Percentiles rank a stretch among this genome's conserved stretches.
phyloP scores from a whole-genome alignment of 768 basidiomycete species.

The Rhizopogon roseolus region DNA sequence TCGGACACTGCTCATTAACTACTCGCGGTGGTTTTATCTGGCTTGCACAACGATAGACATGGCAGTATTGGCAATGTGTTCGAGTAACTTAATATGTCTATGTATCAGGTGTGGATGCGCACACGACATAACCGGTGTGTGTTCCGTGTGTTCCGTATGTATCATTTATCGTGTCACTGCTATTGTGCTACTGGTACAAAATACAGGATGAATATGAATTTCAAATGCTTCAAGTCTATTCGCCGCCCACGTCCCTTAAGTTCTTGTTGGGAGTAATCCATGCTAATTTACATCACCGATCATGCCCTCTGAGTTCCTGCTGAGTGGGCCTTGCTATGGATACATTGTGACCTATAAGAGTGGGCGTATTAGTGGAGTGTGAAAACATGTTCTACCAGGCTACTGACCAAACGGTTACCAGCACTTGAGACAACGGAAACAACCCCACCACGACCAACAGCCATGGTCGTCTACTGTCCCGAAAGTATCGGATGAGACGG shows the following conservation, averaged over 20 bases:
- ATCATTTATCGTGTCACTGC: background rate
- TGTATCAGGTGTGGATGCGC: too few relatives aligned
- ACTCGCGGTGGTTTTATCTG: background rate
- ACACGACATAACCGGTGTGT: background rate
- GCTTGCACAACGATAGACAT: background rate
- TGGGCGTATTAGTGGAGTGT: background rate
- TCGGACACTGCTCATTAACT: background rate
- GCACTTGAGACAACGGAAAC: slow-evolving; percentile 19
- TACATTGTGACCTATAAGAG: background rate
- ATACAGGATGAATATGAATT: background rate
- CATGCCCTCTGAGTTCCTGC: background rate
- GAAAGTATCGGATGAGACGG: slow-evolving; percentile 19
- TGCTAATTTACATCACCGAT: background rate
- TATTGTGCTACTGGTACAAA: background rate
- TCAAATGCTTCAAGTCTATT: too few relatives aligned
- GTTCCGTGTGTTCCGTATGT: background rate
- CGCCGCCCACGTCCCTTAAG: too few relatives aligned
- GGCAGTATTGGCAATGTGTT: background rate
- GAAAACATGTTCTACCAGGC: background rate
- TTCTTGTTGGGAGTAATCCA: too few relatives aligned
- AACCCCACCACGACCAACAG: slow-evolving; percentile 18
- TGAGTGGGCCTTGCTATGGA: too few relatives aligned
- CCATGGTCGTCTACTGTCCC: slow-evolving; percentile 9
- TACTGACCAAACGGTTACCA: slow-evolving; percentile 13
- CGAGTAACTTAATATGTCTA: too few relatives aligned